Conservation (phyloP, 1,139 yeast genomes). For the Kodamaea plutei region DNA sequence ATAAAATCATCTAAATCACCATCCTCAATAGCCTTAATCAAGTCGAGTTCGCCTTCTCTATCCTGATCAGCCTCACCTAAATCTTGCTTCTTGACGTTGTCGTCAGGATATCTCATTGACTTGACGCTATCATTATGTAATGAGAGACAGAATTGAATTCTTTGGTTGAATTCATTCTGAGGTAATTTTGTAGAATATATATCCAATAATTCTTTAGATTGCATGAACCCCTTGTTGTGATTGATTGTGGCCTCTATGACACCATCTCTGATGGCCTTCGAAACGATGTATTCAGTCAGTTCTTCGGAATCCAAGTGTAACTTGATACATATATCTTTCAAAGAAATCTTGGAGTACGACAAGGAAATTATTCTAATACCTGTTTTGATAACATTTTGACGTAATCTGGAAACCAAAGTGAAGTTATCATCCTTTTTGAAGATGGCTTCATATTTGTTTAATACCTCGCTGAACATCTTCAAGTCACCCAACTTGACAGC, state of each 20-base stretch:
- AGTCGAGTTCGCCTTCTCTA: conserved; percentile 42
- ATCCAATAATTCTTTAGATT: conserved; percentile 81
- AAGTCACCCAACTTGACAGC: conserved; percentile 94
- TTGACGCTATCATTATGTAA: conserved; percentile 90
- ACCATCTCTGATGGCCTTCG: conserved; percentile 95
- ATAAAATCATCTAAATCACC: conserved; percentile 49
- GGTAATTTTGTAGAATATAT: conserved; percentile 87
- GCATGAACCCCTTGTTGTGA: conserved; percentile 89
- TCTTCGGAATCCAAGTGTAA: conserved; percentile 91
- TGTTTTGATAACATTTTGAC: conserved; percentile 96
- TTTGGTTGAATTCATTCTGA: conserved; percentile 83
- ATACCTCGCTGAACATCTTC: conserved; percentile 71
- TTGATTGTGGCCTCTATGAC: conserved; percentile 94
- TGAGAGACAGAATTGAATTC: conserved; percentile 87
- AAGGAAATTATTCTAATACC: conserved; percentile 93
- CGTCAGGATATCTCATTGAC: conserved; percentile 87
- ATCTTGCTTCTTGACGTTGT: conserved; percentile 24
- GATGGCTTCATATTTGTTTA: conserved; percentile 56
- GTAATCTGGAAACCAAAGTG: conserved; percentile 80
- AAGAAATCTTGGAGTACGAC: conserved; percentile 85
- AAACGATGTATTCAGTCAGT: conserved; percentile 93
- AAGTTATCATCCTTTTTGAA: conserved; percentile 78
- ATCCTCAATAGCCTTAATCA: conserved; percentile 46
- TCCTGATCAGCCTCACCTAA: conserved; percentile 21
- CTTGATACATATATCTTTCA: conserved; percentile 86